Base-by-base conservation (phyloP, 805 yeast species). In the Cyberlindnera galapagoensis region DNA sequence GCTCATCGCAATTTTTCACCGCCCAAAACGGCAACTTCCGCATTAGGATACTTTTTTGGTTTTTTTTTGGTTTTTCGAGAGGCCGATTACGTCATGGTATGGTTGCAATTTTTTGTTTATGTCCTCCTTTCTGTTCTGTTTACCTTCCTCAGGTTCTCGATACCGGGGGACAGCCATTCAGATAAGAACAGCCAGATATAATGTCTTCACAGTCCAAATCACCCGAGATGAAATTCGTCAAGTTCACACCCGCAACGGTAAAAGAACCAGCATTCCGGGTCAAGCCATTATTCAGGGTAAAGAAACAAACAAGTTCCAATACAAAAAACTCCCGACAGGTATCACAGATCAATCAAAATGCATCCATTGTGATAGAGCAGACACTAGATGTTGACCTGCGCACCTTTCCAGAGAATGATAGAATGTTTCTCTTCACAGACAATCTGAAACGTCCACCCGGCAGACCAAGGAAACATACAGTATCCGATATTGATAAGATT, bases 401-500 rank as follows among this genome's bases (percentile, higher is more conserved):
- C 12, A 23, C 21, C 8, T 30, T 31, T 18, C 20, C 18, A 20
- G 32, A 14, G 6, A 14, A 23, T 8, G 48, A 48, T 19, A 28
- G 25, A 17, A 41, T 40, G 26, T 48, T 44, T 23, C 29, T 40
- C 1, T 45, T 48, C 24, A 52, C 49, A 20, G 21, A 37, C 26
- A 39, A 43, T 15, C 31, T 48, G 12, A 69, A 46, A 63, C 67
- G 52, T 56, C 62, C 51, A 36, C 54, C 74, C 24, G 76, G 76
- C 10, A 54, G 76, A 41, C 75, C 75, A 3, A 54, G 74, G 42
- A 69, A 69, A 43, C 63, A 63, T 34, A 69, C 73, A 1, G 51
- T 62, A n/a, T n/a, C n/a, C n/a, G 71, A 63, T 35, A 63, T 62
- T 35, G 60, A 66, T 7, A 71, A 68, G 28, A 33, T 34, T 4